A percentile compares a stretch with the other conserved stretches of the same genome.
Conservation (phyloP, 2,329 filamentous ascomycete species). For the Aspergillus vadensis region DNA sequence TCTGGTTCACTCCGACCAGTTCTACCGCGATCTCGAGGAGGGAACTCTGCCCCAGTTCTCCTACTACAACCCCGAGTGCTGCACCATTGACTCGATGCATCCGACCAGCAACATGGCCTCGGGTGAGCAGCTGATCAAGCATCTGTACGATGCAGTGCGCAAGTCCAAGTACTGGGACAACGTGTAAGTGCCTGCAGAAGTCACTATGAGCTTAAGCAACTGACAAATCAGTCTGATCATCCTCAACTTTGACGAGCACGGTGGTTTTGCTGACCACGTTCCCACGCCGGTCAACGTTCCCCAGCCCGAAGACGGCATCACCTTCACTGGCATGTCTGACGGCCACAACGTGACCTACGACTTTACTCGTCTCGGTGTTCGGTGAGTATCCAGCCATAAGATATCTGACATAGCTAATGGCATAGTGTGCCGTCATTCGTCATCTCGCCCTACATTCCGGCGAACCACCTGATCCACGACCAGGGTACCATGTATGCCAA, state of each 20-base stretch:
- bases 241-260: conserved; percentile 46
- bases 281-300: conserved; percentile 41
- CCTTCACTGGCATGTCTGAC: conserved; percentile 33
- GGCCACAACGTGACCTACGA: conserved; percentile 39
- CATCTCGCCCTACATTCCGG: conserved; percentile 38
- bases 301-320: conserved; percentile 36
- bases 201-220: not conserved
- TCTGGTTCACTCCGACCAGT: conserved; percentile 44
- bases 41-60: conserved; percentile 70
- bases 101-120: conserved; percentile 42
- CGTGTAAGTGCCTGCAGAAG: conserved; percentile 21
- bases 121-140: conserved; percentile 44
- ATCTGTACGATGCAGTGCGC: conserved; percentile 47
- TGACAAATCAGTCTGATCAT: conserved; percentile 35
- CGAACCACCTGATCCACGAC: conserved; percentile 41
- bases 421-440: conserved; percentile 40
- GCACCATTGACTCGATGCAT: conserved; percentile 42
- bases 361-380: conserved; percentile 44
- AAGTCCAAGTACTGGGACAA: conserved; percentile 44
- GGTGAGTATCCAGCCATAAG: conserved; percentile 19
- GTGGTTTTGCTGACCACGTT: conserved; percentile 46
- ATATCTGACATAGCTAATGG: not conserved
- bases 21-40: conserved; percentile 66
- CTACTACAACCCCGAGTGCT: conserved; percentile 49
- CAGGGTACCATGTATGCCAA: conserved; percentile 40